Percentiles rank a stretch among this genome's conserved stretches.
These are phyloP conservation scores for Nematocida sp. DNA, from an alignment of 371 early-diverging fungal species.

Conservation along the genomic window DNA sequence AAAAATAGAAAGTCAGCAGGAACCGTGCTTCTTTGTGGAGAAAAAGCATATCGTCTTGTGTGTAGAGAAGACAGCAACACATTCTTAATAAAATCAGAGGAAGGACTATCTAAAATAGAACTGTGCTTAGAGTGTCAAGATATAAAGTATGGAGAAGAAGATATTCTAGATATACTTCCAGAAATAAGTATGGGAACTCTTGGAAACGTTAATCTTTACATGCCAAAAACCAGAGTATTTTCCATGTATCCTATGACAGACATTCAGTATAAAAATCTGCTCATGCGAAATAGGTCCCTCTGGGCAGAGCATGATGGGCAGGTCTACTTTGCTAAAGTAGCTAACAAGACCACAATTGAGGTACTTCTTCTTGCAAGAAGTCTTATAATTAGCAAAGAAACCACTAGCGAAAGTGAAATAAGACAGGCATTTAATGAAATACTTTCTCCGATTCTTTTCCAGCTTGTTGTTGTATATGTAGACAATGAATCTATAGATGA, in stretches of 20 bases:
- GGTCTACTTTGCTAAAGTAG: constrained; percentile 19
- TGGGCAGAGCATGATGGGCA: neutral
- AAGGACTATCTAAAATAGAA: neutral
- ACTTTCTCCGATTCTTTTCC: constrained; percentile 20
- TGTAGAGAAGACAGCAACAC: constrained; percentile 53
- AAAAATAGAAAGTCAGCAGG: constrained; percentile 4
- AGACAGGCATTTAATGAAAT: constrained; percentile 26
- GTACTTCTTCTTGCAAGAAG: constrained; percentile 31
- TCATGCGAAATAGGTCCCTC: neutral
- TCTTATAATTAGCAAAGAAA: constrained; percentile 13
- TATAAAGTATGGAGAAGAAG: constrained; percentile 16
- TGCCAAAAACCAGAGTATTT: constrained; percentile 13
- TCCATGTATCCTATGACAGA: constrained; percentile 22
- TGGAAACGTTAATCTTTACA: constrained; percentile 8
- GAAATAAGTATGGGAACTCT: constrained; percentile 3
- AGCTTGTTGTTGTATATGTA: neutral
- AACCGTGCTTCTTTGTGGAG: constrained; percentile 11
- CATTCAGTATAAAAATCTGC: constrained; percentile 22
- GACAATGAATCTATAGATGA: neutral
- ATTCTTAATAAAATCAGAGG: constrained; percentile 8
- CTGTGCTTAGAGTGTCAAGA: constrained; percentile 26
- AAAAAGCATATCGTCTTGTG: constrained; percentile 38
- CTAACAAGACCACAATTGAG: neutral
- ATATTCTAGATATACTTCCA: constrained; percentile 29
- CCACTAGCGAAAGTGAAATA: neutral